Conservation (phyloP, 768 basidiomycete species). For the Coprinopsis strossmayeri region DNA sequence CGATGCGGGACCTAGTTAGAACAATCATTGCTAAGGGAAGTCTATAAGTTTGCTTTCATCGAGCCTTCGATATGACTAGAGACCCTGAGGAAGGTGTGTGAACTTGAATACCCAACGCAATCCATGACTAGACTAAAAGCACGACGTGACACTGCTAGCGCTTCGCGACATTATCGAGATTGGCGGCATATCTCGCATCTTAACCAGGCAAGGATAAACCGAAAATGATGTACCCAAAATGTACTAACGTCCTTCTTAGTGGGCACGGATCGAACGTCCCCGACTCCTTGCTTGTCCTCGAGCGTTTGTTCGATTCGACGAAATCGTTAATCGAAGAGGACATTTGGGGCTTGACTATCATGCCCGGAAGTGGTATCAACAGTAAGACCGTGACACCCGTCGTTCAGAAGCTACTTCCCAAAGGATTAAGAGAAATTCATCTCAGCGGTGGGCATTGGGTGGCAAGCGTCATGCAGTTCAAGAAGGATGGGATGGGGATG, state of each 20-base stretch:
- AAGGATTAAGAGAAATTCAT: conserved; percentile 64
- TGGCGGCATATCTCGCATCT: conserved; percentile 62
- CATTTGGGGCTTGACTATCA: conserved; percentile 40
- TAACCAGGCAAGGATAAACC: no score
- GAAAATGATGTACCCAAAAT: no score
- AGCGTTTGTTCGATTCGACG: conserved; percentile 31
- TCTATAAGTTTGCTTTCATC: conserved; percentile 64
- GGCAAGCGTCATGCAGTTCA: conserved; percentile 43
- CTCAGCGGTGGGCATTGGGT: conserved; percentile 67
- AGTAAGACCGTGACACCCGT: conserved; percentile 42
- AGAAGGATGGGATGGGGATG: conserved; percentile 63
- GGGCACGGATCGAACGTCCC: conserved; percentile 43
- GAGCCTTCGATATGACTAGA: conserved; percentile 70
- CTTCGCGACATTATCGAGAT: conserved; percentile 46
- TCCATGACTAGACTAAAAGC: no score
- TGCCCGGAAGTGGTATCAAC: conserved; percentile 77
- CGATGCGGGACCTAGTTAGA: no score
- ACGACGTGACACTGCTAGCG: no score
- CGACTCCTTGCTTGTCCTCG: conserved; percentile 34
- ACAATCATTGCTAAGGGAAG: background rate
- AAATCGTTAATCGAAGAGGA: conserved; percentile 30
- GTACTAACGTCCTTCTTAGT: conserved; percentile 33
- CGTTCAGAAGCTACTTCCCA: conserved; percentile 43
- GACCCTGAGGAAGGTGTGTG: conserved; percentile 45
- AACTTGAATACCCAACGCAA: no score